Percentiles rank a stretch among this genome's conserved stretches.
Evolutionary conservation across 1,284 basidiomycete species (phyloP).

Genomic region (Marasmius fiardii): DNA sequence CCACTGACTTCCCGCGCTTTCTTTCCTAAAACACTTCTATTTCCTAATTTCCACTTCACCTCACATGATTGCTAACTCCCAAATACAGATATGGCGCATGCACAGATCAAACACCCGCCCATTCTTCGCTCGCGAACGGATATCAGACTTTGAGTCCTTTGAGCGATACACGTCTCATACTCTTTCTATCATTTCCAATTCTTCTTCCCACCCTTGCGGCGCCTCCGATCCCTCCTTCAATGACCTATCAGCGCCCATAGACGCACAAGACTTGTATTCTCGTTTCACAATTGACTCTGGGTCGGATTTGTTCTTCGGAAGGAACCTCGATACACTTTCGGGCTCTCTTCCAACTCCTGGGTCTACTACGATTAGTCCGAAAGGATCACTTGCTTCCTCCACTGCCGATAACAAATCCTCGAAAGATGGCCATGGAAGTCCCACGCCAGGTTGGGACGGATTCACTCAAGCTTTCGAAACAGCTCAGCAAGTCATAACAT

Average conservation of each 20-base stretch:
- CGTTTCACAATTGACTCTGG: slow-evolving; percentile 70
- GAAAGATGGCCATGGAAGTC: no score
- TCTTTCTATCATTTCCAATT: slow-evolving; percentile 38
- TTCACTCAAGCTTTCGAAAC: slow-evolving; percentile 65
- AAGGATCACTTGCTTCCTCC: slow-evolving; percentile 47
- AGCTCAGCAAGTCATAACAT: slow-evolving; percentile 53
- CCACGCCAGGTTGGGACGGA: slow-evolving; percentile 45
- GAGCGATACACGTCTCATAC: slow-evolving; percentile 50
- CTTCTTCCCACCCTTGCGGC: no score
- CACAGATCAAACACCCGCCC: slow-evolving; percentile 69
- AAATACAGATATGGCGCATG: no score
- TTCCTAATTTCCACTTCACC: background rate
- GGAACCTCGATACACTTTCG: slow-evolving; percentile 58
- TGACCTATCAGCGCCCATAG: slow-evolving; percentile 33
- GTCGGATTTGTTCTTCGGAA: slow-evolving; percentile 68
- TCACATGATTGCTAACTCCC: background rate
- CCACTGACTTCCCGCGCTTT: no score
- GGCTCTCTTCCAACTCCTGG: slow-evolving; percentile 49
- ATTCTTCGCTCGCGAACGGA: slow-evolving; percentile 68
- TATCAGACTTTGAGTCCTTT: slow-evolving; percentile 67
- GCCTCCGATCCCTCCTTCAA: no score
- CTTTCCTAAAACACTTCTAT: no score
- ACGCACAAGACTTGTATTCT: slow-evolving; percentile 64
- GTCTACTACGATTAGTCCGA: slow-evolving; percentile 43
- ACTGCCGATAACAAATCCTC: no score